Percentiles rank a stretch among this genome's conserved stretches.
phyloP scores from a whole-genome alignment of 1,139 yeast species.

The Yamadazyma mexicana region DNA sequence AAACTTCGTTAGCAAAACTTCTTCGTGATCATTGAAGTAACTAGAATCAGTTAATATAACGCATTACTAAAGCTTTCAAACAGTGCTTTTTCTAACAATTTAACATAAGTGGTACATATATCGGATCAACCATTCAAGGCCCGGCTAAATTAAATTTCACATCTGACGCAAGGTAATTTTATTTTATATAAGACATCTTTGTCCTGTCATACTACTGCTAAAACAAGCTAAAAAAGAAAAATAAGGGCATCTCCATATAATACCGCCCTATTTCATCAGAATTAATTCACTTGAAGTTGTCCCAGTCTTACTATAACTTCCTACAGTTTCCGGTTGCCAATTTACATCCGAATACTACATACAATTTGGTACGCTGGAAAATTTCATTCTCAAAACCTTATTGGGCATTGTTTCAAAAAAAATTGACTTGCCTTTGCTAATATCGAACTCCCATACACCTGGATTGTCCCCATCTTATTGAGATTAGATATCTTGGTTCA shows the following conservation, averaged over 20 bases:
- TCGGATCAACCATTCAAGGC: constrained; percentile 2
- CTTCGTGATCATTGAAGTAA: too few species aligned
- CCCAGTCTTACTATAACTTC: not conserved
- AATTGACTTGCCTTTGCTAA: not conserved
- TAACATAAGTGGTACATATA: not conserved
- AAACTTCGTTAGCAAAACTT: too few species aligned
- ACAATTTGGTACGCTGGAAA: not conserved
- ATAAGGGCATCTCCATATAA: too few species aligned
- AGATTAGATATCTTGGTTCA: too few species aligned
- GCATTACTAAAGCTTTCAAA: too few species aligned
- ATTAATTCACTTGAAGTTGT: too few species aligned
- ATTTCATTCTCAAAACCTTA: not conserved
- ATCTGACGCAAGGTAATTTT: constrained; percentile 1
- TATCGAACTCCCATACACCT: not conserved
- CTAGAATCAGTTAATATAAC: too few species aligned
- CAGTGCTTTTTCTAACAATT: not conserved
- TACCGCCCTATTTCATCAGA: too few species aligned
- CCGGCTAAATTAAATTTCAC: constrained; percentile 1
- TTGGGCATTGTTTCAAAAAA: not conserved
- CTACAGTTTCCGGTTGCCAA: not conserved
- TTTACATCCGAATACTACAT: not conserved
- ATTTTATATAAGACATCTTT: too few species aligned
- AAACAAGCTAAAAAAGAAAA: too few species aligned
- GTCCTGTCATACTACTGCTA: too few species aligned
- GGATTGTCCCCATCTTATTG: too few species aligned